Evolutionary conservation across 345 rosid genomes (phyloP).

Genomic region (Pistacia integerrima): DNA sequence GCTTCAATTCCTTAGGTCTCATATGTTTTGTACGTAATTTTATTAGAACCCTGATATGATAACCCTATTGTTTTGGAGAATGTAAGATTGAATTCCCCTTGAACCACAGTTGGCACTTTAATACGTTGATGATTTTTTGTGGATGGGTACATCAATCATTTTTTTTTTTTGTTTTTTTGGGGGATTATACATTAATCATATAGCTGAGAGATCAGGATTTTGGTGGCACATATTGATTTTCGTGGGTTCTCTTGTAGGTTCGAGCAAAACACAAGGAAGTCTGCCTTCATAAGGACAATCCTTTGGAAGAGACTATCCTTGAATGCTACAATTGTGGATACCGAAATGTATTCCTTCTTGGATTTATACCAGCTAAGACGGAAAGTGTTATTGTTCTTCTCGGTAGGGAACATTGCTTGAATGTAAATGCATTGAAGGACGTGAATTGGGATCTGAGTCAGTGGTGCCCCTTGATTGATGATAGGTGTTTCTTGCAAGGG

Average conservation of each 20-base stretch:
- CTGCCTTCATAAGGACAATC: constrained; percentile 99
- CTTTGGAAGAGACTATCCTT: constrained; percentile 95
- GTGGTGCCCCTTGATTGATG: constrained; percentile 99
- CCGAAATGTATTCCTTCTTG: constrained; percentile 97
- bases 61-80: too few species aligned
- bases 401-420: constrained; percentile 98
- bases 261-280: constrained; percentile 99
- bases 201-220: too few species aligned
- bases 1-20: too few species aligned
- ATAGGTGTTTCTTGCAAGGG: constrained; percentile 98
- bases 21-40: too few species aligned
- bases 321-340: constrained; percentile 99
- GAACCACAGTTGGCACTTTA: too few species aligned
- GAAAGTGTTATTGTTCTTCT: constrained; percentile 99
- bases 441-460: constrained; percentile 99
- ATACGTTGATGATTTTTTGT: too few species aligned
- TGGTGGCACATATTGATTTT: too few species aligned
- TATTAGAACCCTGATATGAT: too few species aligned
- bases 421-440: constrained; percentile 97
- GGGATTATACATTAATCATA: too few species aligned
- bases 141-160: too few species aligned
- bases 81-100: too few species aligned
- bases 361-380: constrained; percentile 96
- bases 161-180: too few species aligned
- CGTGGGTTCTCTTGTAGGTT: constrained; percentile 51